Base-by-base conservation (phyloP, 2,329 filamentous ascomycete genomes). In the Pestalotiopsis sp. region DNA sequence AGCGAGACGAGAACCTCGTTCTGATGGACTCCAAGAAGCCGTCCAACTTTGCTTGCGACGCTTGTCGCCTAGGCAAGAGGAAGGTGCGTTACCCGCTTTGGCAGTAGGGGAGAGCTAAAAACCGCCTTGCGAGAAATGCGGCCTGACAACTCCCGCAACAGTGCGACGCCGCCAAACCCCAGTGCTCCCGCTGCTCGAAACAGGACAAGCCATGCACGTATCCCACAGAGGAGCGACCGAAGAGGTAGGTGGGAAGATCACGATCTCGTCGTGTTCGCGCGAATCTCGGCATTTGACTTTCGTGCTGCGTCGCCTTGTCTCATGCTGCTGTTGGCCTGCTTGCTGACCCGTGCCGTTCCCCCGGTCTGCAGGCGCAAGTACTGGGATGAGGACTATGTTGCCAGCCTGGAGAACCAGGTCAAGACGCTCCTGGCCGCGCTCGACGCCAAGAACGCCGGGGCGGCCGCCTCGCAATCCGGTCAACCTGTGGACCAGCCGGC, bases 351-450 rank as follows among this genome's bases (percentile, higher is more conserved):
- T 9, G 55, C 65, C 65, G 41, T 67, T 31, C 6, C 6, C 27
- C 27, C 52, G 20, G 14, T 23, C 11, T 66, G 13, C 17, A 71
- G 70, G 59, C 69, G 70, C 14, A 71, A 71, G 61, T 71, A 71
- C 49, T 71, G 70, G 70, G 70, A 71, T 58, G 70, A 71, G n/a
- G 70, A 71, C 27, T 71, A 71, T 63, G 70, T 71, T 57, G 68
- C 65, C 63, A 69, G 69, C 11, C 69, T 71, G n/a, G 70, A 71
- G 27, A 67, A 69, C 3, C 70, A 71, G 25, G 70, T 71, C 23
- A 67, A 70, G 39, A 69, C 69, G 0, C 58, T 71, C n/a, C 65
- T 71, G 36, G 57, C 67, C 41, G 70, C 67, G 11, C 64, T 71
- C 20, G 65, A 71, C 25, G 69, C 67, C 59, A 65, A 49, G 36